Evolutionary conservation across 176 grass and related monocot species (phyloP), one percentile per base, ranked within the genome.

Genomic region (Typha latifolia): DNA sequence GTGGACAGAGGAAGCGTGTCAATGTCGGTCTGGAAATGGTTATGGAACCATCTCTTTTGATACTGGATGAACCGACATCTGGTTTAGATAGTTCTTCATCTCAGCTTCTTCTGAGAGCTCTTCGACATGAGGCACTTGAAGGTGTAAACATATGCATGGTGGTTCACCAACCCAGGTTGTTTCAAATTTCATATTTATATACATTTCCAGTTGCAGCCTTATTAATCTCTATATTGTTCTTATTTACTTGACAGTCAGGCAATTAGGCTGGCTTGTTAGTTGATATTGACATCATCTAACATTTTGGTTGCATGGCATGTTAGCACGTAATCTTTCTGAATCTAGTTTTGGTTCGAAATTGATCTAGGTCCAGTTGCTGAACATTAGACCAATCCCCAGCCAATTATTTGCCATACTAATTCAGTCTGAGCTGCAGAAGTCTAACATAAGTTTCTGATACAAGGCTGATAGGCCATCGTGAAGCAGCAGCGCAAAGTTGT

Each of bases 1-100:
- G 88, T 0, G 92, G 92, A 15, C 92, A 96, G 71, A 86, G 82
- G 69, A 96, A 96, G 74, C 82, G 92, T 47, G 92, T 96, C 34
- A 96, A 96, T 75, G 92, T 96, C 16, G 92, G 92, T 1, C 76
- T 96, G 20, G 92, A 96, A 24, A 96, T 96, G 92, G 92, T 96
- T 16, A 96, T 91, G 80, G 92, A 96, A 2, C 92, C 92, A 34
- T 96, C 92, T 34, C 88, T 96, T 49, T 59, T 96, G 55, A 91
- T 96, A 66, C 78, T 96, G 16, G 92, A 96, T 72, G 92, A 96
- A 80, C 92, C 88, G 71, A 96, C 92, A n/a, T 96, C 92, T 26
- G 92, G 92, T 48, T 57, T 96, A 13, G 92, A 96, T 64, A 96
- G 92, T 72, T 87, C 92, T 47, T 96, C 92, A 0, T 96, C 92